These are phyloP conservation scores for Pyrus bretschneideri DNA, from an alignment of 306 rosid species.

Conservation along the genomic window DNA sequence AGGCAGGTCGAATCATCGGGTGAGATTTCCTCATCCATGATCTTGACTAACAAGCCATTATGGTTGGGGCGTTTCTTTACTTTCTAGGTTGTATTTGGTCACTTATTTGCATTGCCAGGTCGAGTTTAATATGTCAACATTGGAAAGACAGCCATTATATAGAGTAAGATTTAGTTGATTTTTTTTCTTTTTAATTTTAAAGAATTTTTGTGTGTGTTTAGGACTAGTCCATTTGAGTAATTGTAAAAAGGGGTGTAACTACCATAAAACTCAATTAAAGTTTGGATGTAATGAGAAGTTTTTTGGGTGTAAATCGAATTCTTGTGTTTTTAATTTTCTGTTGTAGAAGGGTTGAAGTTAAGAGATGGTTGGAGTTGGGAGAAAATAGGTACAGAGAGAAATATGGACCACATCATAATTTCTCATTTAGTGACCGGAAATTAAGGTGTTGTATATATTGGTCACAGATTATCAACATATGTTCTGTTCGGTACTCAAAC, in stretches of 20 bases:
- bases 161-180: not conserved
- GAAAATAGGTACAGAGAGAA: not conserved
- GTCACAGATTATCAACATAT: too few relatives aligned
- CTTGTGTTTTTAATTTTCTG: not conserved
- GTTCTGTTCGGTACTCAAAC: not conserved
- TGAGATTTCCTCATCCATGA: slow-evolving; percentile 22
- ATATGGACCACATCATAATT: not conserved
- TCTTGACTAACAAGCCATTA: slow-evolving; percentile 11
- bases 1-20: not conserved
- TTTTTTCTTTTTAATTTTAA: too few relatives aligned
- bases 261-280: not conserved
- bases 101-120: not conserved
- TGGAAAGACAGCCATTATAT: not conserved
- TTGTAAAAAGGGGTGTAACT: not conserved
- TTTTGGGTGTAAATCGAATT: not conserved
- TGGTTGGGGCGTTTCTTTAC: slow-evolving; percentile 7
- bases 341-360: not conserved
- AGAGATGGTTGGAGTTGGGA: not conserved
- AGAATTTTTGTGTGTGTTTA: not conserved
- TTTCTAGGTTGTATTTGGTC: slow-evolving; percentile 1
- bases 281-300: not conserved
- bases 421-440: not conserved
- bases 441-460: not conserved
- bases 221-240: not conserved
- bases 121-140: not conserved